Evolutionary conservation across 257 asterid genomes (phyloP).

Genomic region (Solanum lycopersicoides): DNA sequence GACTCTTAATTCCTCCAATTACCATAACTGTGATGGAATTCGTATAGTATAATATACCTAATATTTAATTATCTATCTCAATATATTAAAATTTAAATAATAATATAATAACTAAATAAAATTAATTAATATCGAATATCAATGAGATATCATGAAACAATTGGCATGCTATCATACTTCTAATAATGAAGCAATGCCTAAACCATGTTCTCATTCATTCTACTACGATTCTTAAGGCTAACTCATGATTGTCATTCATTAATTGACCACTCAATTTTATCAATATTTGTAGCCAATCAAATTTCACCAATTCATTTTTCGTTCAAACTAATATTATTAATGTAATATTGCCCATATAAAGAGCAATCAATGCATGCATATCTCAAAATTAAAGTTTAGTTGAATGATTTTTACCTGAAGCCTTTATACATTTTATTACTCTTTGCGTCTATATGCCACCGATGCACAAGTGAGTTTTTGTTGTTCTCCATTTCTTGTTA

Average conservation of each 20-base stretch:
- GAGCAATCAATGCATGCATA: neutral
- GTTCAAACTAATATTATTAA: neutral
- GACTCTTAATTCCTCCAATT: neutral
- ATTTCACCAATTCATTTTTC: neutral
- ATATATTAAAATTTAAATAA: no score
- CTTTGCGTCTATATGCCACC: neutral
- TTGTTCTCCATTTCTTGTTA: neutral
- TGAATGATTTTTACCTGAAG: neutral
- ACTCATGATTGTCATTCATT: neutral
- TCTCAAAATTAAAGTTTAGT: neutral
- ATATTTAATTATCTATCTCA: no score
- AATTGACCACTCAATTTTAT: no score
- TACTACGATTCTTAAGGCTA: neutral
- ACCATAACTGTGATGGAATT: neutral
- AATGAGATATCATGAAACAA: neutral
- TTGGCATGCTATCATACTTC: neutral
- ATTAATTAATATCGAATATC: neutral
- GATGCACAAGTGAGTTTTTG: neutral
- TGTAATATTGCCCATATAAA: neutral
- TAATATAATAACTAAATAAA: no score
- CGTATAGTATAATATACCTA: no score
- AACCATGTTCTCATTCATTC: neutral
- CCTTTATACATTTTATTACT: neutral
- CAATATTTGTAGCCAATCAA: neutral
- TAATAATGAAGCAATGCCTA: neutral